Evolutionary conservation across 495 filamentous ascomycete genomes (phyloP).

Genomic region (Tetracladium marchalianum): DNA sequence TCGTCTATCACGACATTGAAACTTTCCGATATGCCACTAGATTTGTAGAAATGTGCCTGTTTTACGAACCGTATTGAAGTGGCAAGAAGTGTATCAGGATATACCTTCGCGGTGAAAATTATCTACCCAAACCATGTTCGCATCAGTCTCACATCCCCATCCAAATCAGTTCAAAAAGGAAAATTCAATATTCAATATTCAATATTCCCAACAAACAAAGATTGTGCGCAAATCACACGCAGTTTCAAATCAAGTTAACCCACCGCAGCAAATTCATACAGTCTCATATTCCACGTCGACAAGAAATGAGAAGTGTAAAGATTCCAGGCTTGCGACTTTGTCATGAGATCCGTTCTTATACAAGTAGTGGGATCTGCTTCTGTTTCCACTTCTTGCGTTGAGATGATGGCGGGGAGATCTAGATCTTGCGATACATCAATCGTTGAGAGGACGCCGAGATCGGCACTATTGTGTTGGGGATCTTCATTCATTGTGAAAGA

Average conservation of each 20-base stretch:
- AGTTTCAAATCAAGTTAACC: background rate
- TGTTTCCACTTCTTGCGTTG: too few relatives aligned
- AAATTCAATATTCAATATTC: conserved; percentile 21
- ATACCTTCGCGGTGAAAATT: conserved; percentile 50
- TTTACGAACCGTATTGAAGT: conserved; percentile 29
- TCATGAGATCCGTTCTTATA: conserved; percentile 5
- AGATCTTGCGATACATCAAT: too few relatives aligned
- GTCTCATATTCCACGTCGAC: conserved; percentile 61
- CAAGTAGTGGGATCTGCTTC: too few relatives aligned
- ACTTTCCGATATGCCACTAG: conserved; percentile 8
- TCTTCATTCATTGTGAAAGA: too few relatives aligned
- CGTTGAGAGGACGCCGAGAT: too few relatives aligned
- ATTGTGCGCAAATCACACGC: conserved; percentile 20
- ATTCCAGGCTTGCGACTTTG: conserved; percentile 22
- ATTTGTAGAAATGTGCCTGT: conserved; percentile 6
- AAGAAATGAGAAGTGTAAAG: conserved; percentile 53
- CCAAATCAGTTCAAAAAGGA: conserved; percentile 22
- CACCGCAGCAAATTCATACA: conserved; percentile 56
- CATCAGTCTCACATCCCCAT: conserved; percentile 1
- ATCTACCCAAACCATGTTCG: conserved; percentile 21
- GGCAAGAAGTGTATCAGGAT: conserved; percentile 42
- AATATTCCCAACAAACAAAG: too few relatives aligned
- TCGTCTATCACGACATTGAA: conserved; percentile 19
- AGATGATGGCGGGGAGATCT: too few relatives aligned
- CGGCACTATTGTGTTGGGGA: too few relatives aligned